phyloP scores from a whole-genome alignment of 1,284 basidiomycete species.

The Vanrija sp. region DNA sequence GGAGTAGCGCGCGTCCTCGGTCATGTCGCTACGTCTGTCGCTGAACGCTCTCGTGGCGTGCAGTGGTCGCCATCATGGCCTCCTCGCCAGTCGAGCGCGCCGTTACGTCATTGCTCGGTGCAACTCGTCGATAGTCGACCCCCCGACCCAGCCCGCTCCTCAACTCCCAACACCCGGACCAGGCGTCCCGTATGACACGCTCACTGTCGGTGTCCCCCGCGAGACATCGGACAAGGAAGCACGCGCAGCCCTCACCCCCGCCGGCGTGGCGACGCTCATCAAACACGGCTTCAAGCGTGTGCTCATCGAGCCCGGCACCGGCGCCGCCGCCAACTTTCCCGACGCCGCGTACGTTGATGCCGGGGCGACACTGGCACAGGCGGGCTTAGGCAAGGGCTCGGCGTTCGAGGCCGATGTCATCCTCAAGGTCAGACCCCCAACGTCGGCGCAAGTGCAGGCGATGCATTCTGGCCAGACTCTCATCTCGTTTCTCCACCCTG shows the following conservation, averaged over 20 bases:
- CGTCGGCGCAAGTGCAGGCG: slow-evolving; percentile 53
- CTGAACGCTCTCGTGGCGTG: no score
- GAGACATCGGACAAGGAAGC: slow-evolving; percentile 71
- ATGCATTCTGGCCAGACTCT: slow-evolving; percentile 68
- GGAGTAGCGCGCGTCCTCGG: no score
- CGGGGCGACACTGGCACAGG: slow-evolving; percentile 67
- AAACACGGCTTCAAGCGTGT: slow-evolving; percentile 75
- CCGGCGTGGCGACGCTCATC: slow-evolving; percentile 64
- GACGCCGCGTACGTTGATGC: slow-evolving; percentile 71
- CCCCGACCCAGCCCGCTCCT: neutral
- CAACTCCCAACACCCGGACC: neutral
- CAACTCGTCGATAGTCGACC: neutral
- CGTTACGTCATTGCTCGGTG: no score
- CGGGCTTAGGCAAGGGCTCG: slow-evolving; percentile 52
- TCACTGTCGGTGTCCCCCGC: slow-evolving; percentile 70
- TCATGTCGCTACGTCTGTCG: no score
- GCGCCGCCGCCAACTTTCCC: slow-evolving; percentile 66
- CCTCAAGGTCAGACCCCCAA: slow-evolving; percentile 73
- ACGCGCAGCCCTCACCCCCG: slow-evolving; percentile 72
- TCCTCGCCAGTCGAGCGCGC: no score
- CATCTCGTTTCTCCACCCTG: slow-evolving; percentile 77
- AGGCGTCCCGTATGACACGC: slow-evolving; percentile 64
- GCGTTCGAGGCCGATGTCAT: slow-evolving; percentile 62
- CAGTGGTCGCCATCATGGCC: no score
- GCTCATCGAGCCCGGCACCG: slow-evolving; percentile 68